phyloP scores from a whole-genome alignment of 495 filamentous ascomycete genomes.

The Ascodesmis nigricans region DNA sequence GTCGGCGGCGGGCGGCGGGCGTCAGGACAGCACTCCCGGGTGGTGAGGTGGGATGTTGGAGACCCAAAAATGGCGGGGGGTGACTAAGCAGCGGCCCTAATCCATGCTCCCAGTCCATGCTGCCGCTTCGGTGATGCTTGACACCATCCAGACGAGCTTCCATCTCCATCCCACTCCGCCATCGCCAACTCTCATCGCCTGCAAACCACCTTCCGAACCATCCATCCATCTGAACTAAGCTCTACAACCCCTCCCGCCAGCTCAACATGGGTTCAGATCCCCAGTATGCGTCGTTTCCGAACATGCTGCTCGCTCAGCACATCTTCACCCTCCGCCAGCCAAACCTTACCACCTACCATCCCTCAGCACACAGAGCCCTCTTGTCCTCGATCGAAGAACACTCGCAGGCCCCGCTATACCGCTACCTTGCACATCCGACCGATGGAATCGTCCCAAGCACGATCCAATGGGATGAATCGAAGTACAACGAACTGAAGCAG shows the following conservation, averaged over 20 bases:
- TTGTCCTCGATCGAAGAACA: slow-evolving; percentile 82
- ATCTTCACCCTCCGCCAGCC: slow-evolving; percentile 94
- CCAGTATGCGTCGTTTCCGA: slow-evolving; percentile 84
- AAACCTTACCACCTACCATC: slow-evolving; percentile 48
- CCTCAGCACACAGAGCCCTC: slow-evolving; percentile 49
- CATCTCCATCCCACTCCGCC: slow-evolving; percentile 1
- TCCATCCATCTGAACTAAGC: too few species aligned
- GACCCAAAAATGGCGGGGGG: too few species aligned
- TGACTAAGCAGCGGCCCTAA: too few species aligned
- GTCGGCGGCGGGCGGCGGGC: too few species aligned
- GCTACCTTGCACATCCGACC: slow-evolving; percentile 79
- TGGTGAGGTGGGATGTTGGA: too few species aligned
- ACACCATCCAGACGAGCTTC: too few species aligned
- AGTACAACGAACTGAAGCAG: slow-evolving; percentile 64
- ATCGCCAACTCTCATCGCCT: slow-evolving; percentile 1
- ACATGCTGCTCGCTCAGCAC: slow-evolving; percentile 79
- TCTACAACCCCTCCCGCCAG: too few species aligned
- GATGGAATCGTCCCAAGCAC: slow-evolving; percentile 48
- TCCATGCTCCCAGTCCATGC: too few species aligned
- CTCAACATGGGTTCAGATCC: slow-evolving; percentile 91
- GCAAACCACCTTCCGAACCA: too few species aligned
- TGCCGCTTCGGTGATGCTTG: too few species aligned
- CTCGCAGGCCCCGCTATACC: slow-evolving; percentile 94
- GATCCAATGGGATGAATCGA: slow-evolving; percentile 62
- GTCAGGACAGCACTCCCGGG: too few species aligned